These are phyloP conservation scores for Candida sonorensis DNA, from an alignment of 805 yeast genomes.

Conservation along the genomic window DNA sequence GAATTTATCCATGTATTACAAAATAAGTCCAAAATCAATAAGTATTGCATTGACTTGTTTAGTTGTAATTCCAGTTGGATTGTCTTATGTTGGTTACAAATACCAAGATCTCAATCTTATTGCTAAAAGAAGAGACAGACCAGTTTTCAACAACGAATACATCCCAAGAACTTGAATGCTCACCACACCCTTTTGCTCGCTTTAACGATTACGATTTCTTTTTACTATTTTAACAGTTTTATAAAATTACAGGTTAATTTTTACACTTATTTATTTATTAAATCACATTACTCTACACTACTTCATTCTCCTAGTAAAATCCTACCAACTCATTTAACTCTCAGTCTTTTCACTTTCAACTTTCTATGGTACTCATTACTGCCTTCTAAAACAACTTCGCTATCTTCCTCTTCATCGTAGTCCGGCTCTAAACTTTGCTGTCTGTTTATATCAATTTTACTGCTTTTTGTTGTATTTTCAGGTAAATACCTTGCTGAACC, in stretches of 20 bases:
- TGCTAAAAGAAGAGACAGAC: conserved; percentile 26
- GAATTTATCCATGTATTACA: conserved; percentile 24
- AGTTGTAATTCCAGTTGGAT: conserved; percentile 27
- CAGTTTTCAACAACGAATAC: conserved; percentile 20
- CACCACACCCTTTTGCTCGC: conserved; percentile 1
- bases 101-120: conserved; percentile 21
- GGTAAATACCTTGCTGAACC: no score
- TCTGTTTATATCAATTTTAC: neutral
- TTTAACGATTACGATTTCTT: conserved; percentile 2
- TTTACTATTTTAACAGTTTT: conserved; percentile 3
- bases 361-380: conserved; percentile 5
- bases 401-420: conserved; percentile 10
- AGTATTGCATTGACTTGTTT: conserved; percentile 23
- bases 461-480: neutral
- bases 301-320: neutral
- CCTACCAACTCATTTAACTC: conserved; percentile 3
- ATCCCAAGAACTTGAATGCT: conserved; percentile 20
- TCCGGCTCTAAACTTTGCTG: conserved; percentile 2
- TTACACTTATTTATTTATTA: conserved; percentile 1
- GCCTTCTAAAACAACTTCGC: conserved; percentile 11
- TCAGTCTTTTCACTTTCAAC: conserved; percentile 3
- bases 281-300: neutral
- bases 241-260: neutral
- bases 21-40: conserved; percentile 24
- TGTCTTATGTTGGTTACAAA: conserved; percentile 26